Conservation (phyloP, 495 filamentous ascomycete species). For the Neurospora hispaniola region DNA sequence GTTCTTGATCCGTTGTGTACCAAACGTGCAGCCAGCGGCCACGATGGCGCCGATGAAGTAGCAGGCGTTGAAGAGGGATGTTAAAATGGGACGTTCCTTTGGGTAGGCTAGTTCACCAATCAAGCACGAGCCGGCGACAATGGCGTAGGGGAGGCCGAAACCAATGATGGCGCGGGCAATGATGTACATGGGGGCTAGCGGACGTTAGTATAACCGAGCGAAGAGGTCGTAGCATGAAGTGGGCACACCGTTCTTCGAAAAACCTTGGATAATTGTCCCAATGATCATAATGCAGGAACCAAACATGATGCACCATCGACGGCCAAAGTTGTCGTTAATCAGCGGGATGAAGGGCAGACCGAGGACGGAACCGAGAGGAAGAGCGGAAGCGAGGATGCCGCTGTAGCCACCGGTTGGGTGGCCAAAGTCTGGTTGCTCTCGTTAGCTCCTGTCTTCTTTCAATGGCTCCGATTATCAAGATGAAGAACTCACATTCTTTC, state of each 20-base stretch:
- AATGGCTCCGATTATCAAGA: not conserved
- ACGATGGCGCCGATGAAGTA: constrained; percentile 55
- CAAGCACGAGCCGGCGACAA: constrained; percentile 49
- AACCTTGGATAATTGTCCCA: constrained; percentile 47
- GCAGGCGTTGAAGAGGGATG: constrained; percentile 54
- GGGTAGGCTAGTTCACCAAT: constrained; percentile 57
- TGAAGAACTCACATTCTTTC: constrained; percentile 40
- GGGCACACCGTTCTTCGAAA: constrained; percentile 32
- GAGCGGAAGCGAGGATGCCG: constrained; percentile 34
- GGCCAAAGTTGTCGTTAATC: constrained; percentile 45
- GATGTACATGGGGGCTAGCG: constrained; percentile 42
- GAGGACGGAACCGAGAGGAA: constrained; percentile 36
- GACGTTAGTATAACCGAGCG: constrained; percentile 3
- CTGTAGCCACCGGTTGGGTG: constrained; percentile 33
- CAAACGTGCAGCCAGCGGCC: constrained; percentile 46
- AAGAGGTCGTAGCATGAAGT: not conserved
- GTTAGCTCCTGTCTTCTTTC: not conserved
- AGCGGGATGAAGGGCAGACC: constrained; percentile 49
- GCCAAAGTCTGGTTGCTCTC: constrained; percentile 25
- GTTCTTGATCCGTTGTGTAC: constrained; percentile 43
- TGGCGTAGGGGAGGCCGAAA: constrained; percentile 52
- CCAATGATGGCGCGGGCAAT: constrained; percentile 53
- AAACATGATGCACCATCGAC: constrained; percentile 48
- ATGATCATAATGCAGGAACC: constrained; percentile 47
- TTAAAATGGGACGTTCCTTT: constrained; percentile 52